A percentile compares a stretch with the other conserved stretches of the same genome.
phyloP scores from a whole-genome alignment of 106 monocot genomes.

The Vanilla planifolia region DNA sequence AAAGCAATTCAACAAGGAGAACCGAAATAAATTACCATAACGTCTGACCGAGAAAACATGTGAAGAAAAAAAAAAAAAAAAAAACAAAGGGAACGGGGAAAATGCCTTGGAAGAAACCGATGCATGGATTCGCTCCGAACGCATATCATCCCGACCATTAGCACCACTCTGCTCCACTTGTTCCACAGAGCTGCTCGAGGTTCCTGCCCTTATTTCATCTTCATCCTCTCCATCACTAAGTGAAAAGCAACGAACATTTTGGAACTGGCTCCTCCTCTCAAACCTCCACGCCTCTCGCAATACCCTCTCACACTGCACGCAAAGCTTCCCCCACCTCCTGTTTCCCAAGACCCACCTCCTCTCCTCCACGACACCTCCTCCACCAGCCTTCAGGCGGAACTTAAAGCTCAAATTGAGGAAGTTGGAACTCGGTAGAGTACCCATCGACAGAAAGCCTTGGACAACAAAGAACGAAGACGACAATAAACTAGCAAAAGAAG shows the following conservation, averaged over 20 bases:
- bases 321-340: constrained; percentile 11
- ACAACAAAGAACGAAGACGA: too few relatives aligned
- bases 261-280: constrained; percentile 17
- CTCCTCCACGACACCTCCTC: not conserved
- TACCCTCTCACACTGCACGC: constrained; percentile 8
- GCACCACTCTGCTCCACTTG: constrained; percentile 25
- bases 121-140: constrained; percentile 17
- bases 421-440: constrained; percentile 38
- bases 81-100: not conserved
- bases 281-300: not conserved
- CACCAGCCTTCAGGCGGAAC: constrained; percentile 7
- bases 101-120: constrained; percentile 35
- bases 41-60: not conserved
- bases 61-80: not conserved
- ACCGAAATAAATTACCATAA: not conserved
- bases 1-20: not conserved
- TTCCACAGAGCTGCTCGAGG: constrained; percentile 10
- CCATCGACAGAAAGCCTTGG: constrained; percentile 17
- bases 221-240: constrained; percentile 12
- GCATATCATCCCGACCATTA: constrained; percentile 24
- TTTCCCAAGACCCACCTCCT: not conserved
- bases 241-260: constrained; percentile 25
- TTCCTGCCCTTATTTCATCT: constrained; percentile 22
- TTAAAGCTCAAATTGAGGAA: constrained; percentile 27
- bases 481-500: too few relatives aligned